These are phyloP conservation scores for Scheffersomyces spartinae DNA, from an alignment of 805 yeast species.

Conservation along the genomic window DNA sequence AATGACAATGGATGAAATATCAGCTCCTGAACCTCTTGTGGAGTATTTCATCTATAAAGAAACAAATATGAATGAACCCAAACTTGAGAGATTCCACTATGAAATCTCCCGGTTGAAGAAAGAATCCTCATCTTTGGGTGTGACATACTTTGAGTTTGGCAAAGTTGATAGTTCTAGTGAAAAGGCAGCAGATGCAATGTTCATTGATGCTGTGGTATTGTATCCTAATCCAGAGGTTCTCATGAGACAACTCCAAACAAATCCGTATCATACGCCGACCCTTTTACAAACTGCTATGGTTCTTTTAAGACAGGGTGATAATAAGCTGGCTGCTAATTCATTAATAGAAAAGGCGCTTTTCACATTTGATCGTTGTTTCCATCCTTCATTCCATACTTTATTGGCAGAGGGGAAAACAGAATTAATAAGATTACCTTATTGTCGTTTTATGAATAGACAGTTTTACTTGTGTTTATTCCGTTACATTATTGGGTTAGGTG, in stretches of 20 bases:
- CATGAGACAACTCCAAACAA: conserved; percentile 41
- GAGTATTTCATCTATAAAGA: conserved; percentile 23
- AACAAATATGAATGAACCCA: conserved; percentile 15
- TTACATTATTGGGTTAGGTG: conserved; percentile 57
- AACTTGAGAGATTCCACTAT: conserved; percentile 13
- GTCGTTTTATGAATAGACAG: conserved; percentile 62
- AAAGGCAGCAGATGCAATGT: conserved; percentile 33
- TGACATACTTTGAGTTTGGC: conserved; percentile 47
- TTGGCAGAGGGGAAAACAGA: conserved; percentile 38
- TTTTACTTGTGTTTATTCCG: conserved; percentile 66
- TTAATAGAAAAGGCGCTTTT: conserved; percentile 67
- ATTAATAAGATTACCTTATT: conserved; percentile 63
- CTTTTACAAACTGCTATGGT: conserved; percentile 71
- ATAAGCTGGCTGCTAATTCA: conserved; percentile 57
- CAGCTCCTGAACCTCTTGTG: conserved; percentile 24
- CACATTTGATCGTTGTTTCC: conserved; percentile 66
- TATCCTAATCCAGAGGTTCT: conserved; percentile 75
- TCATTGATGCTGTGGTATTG: conserved; percentile 53
- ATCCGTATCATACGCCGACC: conserved; percentile 70
- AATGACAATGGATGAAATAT: conserved; percentile 46
- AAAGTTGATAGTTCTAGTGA: conserved; percentile 20
- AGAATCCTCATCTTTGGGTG: conserved; percentile 36
- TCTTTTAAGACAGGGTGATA: conserved; percentile 64
- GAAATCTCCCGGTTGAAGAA: conserved; percentile 16
- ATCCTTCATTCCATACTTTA: conserved; percentile 39